Evolutionary conservation across 345 rosid genomes (phyloP).

Genomic region (Alliaria petiolata): DNA sequence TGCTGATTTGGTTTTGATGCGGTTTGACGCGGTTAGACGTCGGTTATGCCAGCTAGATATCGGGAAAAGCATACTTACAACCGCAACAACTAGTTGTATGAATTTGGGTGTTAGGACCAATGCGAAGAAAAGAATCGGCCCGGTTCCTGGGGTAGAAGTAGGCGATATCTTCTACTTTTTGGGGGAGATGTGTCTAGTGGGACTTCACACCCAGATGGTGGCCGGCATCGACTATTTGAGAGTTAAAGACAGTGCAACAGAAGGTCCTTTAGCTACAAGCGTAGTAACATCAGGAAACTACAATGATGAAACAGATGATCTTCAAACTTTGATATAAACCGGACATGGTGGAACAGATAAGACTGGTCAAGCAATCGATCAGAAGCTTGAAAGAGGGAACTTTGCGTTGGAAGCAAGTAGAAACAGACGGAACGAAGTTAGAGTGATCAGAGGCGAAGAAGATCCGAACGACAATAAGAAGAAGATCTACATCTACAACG

Average conservation of each 20-base stretch:
- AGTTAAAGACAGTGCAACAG: conserved; percentile 19
- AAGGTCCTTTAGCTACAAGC: conserved; percentile 38
- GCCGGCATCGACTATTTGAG: conserved; percentile 57
- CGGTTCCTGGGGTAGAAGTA: conserved; percentile 52
- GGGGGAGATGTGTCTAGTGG: conserved; percentile 54
- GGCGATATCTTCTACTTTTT: conserved; percentile 65
- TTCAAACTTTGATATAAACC: conserved; percentile 47
- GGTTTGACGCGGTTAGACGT: conserved; percentile 45
- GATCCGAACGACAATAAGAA: conserved; percentile 14
- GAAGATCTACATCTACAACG: conserved; percentile 55
- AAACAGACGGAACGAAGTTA: conserved; percentile 42
- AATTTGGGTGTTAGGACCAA: conserved; percentile 47
- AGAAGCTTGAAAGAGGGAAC: conserved; percentile 61
- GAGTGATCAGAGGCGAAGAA: conserved; percentile 60
- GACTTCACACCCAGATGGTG: conserved; percentile 47
- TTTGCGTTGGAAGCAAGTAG: conserved; percentile 53
- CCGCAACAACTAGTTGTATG: conserved; percentile 33
- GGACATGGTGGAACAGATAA: conserved; percentile 53
- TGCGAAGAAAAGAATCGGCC: conserved; percentile 47
- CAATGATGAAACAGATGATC: conserved; percentile 45
- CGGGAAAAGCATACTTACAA: conserved; percentile 16
- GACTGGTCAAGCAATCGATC: conserved; percentile 34
- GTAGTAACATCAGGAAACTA: conserved; percentile 61
- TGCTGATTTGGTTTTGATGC: conserved; percentile 34
- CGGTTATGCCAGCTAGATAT: conserved; percentile 44